phyloP scores from a whole-genome alignment of 495 filamentous ascomycete species.

The Acidiella bohemica region DNA sequence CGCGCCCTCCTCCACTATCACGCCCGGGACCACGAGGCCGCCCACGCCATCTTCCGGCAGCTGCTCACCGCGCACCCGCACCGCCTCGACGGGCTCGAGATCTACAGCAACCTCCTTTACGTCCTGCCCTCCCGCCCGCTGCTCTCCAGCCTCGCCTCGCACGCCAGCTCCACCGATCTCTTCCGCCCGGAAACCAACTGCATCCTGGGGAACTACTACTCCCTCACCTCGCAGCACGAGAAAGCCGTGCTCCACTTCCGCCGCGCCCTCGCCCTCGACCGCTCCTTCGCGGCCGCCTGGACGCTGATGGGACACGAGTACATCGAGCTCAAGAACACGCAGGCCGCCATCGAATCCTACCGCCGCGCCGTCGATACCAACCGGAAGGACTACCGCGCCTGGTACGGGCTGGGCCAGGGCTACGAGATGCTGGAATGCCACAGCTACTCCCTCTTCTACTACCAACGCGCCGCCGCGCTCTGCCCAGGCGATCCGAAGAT shows the following conservation, averaged over 20 bases:
- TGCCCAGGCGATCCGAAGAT: constrained; percentile 91
- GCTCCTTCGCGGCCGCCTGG: constrained; percentile 87
- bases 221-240: constrained; percentile 81
- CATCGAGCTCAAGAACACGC: constrained; percentile 97
- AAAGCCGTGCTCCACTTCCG: constrained; percentile 98
- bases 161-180: constrained; percentile 80
- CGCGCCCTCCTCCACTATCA: constrained; percentile 83
- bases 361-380: constrained; percentile 93
- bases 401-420: constrained; percentile 94
- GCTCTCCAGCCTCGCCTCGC: constrained; percentile 79
- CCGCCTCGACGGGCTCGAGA: constrained; percentile 77
- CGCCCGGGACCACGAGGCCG: constrained; percentile 79
- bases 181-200: constrained; percentile 96
- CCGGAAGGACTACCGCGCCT: constrained; percentile 90
- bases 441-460: constrained; percentile 92
- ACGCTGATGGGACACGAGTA: constrained; percentile 99
- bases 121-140: constrained; percentile 79
- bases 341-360: constrained; percentile 95
- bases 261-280: constrained; percentile 85
- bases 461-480: constrained; percentile 83
- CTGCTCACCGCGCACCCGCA: constrained; percentile 70
- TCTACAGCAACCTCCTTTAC: constrained; percentile 94
- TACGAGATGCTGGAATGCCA: constrained; percentile 98
- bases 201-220: constrained; percentile 96
- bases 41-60: constrained; percentile 71